Evolutionary conservation across 1,139 yeast genomes (phyloP), one percentile per base, ranked within the genome.

Genomic region (Nadsonia starkeyi-henricii): DNA sequence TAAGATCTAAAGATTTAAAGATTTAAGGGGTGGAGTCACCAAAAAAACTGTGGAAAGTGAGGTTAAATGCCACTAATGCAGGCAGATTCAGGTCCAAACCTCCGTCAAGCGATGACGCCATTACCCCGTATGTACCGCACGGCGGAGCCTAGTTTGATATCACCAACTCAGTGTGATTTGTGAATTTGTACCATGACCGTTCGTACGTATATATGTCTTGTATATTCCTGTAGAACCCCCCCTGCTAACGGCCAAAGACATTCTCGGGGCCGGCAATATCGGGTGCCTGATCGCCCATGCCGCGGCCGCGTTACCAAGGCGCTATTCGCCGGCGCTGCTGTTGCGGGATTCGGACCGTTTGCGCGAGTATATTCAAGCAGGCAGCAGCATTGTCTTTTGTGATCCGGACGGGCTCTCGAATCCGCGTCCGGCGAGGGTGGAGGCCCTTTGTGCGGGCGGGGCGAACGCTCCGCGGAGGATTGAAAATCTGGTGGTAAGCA

Each of bases 401-500:
- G 51, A 42, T 41, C 15, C 33, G 36, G 19, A 21, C 20, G 26
- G 46, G 46, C 2, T 18, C 19, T 2, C 5, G 18, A 13, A 41
- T 47, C 36, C 33, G 37, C 46, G 47, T 33, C 9, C n/a, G 37
- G n/a, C 41, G 37, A 2, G 44, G 46, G 19, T 18, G 26, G 7
- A 33, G 48, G 44, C 43, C 18, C n/a, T n/a, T n/a, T n/a, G n/a
- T n/a, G n/a, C n/a, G n/a, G n/a, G n/a, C n/a, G n/a, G n/a, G n/a
- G 50, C 3, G 51, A 54, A 20, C 52, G 56, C 1, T 75, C 4
- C 3, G 39, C 12, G 15, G 39, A 33, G 39, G 12, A 33, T 82
- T 13, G 71, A 71, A 1, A 76, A 81, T 57, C 60, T 83, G 53
- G 66, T 83, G 1, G 68, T 82, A 17, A 65, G 80, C 30, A 81